phyloP scores from a whole-genome alignment of 768 basidiomycete species.

The Trametes villosa region DNA sequence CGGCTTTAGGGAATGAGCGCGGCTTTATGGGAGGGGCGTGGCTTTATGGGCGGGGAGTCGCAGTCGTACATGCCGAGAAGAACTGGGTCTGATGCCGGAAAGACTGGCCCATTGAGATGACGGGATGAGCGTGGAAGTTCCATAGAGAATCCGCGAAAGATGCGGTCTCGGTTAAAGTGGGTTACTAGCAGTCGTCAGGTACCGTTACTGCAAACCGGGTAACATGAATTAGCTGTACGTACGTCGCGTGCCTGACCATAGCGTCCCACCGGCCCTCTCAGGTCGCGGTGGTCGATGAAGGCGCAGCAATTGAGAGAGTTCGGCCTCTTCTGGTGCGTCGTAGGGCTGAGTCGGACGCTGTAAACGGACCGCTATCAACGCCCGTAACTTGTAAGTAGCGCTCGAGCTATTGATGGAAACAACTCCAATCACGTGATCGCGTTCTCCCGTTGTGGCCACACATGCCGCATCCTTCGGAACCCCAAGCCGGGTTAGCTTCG shows the following conservation, averaged over 20 bases:
- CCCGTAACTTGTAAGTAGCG: background rate
- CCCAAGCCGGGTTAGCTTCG: too few species aligned
- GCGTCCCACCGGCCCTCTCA: too few species aligned
- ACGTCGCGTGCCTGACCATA: too few species aligned
- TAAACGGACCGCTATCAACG: background rate
- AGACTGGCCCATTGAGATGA: background rate
- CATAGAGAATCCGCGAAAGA: background rate
- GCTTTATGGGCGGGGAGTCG: too few species aligned
- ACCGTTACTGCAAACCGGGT: background rate
- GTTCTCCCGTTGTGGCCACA: background rate
- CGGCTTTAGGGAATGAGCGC: too few species aligned
- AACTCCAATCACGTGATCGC: conserved; percentile 7
- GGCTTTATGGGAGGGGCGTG: too few species aligned
- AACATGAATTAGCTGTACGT: background rate
- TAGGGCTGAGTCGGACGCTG: background rate
- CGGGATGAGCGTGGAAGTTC: background rate
- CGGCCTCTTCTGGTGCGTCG: background rate
- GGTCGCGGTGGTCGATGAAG: too few species aligned
- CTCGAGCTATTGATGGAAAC: background rate
- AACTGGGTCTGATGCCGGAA: background rate
- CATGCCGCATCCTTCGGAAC: too few species aligned
- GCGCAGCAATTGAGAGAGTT: background rate
- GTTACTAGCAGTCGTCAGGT: background rate
- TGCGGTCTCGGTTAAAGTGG: background rate
- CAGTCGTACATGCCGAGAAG: background rate